Evolutionary conservation across 129 eudicot species (phyloP).

Genomic region (Calendula officinalis): DNA sequence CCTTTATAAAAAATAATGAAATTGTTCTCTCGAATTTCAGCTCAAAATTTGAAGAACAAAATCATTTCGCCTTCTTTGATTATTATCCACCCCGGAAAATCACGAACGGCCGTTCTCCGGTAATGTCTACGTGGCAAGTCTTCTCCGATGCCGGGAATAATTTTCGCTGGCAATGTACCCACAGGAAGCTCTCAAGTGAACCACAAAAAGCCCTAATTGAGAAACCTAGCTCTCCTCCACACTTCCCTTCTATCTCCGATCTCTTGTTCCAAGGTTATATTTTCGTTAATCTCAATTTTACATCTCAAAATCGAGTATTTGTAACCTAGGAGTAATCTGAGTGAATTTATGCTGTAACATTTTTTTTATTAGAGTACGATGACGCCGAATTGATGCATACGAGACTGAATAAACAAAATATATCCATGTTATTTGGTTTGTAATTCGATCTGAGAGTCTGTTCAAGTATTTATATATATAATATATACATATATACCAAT

Average conservation of each 20-base stretch:
- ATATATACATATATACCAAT: not conserved
- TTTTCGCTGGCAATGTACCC: slow-evolving; percentile 65
- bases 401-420: not conserved
- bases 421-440: not conserved
- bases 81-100: slow-evolving; percentile 1
- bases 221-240: slow-evolving; percentile 30
- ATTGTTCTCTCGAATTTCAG: slow-evolving; percentile 4
- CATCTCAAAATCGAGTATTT: slow-evolving; percentile 7
- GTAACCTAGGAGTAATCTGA: not conserved
- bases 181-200: slow-evolving; percentile 32
- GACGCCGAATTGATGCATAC: slow-evolving; percentile 9
- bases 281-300: not conserved
- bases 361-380: not conserved
- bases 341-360: not conserved
- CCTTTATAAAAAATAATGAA: slow-evolving; percentile 11
- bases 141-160: slow-evolving; percentile 47
- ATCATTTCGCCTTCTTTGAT: slow-evolving; percentile 3
- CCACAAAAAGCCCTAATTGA: slow-evolving; percentile 30
- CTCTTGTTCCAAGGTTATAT: slow-evolving; percentile 34
- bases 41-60: slow-evolving; percentile 20
- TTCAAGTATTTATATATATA: too few relatives aligned
- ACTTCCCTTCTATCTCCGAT: slow-evolving; percentile 31
- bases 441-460: slow-evolving; percentile 9
- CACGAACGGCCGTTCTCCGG: slow-evolving; percentile 39
- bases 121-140: slow-evolving; percentile 76